A percentile compares a stretch with the other conserved stretches of the same genome.
Evolutionary conservation across 371 early-diverging fungal genomes (phyloP).

Genomic region (Apophysomyces trapeziformis): DNA sequence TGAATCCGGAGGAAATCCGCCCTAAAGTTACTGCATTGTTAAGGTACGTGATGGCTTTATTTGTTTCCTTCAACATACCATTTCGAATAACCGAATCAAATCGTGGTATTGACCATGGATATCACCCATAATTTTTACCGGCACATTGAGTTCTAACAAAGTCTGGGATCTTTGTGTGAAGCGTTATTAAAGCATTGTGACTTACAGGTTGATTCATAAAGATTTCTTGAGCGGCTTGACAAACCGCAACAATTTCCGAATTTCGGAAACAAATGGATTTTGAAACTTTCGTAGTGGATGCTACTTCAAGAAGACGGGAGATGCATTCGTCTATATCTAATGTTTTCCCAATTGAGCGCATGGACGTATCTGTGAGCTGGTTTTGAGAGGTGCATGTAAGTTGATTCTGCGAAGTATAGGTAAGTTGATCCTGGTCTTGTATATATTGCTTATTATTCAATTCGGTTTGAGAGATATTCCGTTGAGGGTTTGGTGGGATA

Average conservation of each 20-base stretch:
- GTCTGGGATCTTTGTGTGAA: conserved; percentile 40
- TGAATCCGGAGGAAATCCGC: conserved; percentile 85
- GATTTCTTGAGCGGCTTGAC: conserved; percentile 86
- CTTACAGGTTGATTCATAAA: conserved; percentile 88
- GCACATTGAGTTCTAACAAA: conserved; percentile 92
- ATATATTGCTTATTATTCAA: conserved; percentile 4
- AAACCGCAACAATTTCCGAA: conserved; percentile 91
- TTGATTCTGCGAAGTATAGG: conserved; percentile 44
- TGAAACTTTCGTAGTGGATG: conserved; percentile 70
- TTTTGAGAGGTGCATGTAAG: conserved; percentile 42
- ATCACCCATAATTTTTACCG: conserved; percentile 95
- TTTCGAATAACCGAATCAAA: conserved; percentile 88
- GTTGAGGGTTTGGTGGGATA: conserved; percentile 12
- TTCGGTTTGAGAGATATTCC: not conserved
- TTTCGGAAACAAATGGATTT: conserved; percentile 80
- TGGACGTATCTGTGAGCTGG: conserved; percentile 51
- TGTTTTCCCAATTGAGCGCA: conserved; percentile 51
- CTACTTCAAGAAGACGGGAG: conserved; percentile 76
- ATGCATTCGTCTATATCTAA: conserved; percentile 90
- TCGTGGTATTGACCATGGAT: conserved; percentile 97
- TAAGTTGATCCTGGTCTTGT: conserved; percentile 40
- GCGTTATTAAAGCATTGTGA: not conserved
- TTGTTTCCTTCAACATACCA: conserved; percentile 34
- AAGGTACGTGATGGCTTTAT: not conserved
- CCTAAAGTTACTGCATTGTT: conserved; percentile 25